Evolutionary conservation across 208 protist species (phyloP).

Genomic region (Leptomonas pyrrhocoris): DNA sequence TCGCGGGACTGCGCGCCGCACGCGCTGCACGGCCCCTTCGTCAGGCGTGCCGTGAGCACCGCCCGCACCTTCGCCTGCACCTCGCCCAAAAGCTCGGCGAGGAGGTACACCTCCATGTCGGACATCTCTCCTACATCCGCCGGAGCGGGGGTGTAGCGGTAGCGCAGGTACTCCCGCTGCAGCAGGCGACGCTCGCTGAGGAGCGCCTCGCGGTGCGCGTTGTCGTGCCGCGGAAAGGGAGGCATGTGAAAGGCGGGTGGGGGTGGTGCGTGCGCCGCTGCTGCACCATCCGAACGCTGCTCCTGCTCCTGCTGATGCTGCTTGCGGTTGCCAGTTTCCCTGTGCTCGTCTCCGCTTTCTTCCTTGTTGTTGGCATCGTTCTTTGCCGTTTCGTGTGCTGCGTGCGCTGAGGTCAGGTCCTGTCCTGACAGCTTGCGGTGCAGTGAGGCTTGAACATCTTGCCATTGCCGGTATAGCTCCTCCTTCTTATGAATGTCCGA

Average conservation of each 20-base stretch:
- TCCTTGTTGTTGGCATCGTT: no score
- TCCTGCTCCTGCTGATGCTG: constrained; percentile 6
- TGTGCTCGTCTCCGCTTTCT: no score
- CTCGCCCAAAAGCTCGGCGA: constrained; percentile 43
- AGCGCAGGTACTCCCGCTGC: constrained; percentile 43
- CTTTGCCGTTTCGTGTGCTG: neutral
- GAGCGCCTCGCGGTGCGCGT: constrained; percentile 41
- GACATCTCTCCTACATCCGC: constrained; percentile 72
- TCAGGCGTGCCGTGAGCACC: constrained; percentile 49
- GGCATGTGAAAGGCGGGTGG: neutral
- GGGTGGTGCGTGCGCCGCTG: neutral
- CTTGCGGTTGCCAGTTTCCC: neutral
- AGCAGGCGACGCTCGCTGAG: constrained; percentile 54
- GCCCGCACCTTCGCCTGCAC: constrained; percentile 37
- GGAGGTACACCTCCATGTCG: constrained; percentile 73
- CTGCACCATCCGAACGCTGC: neutral
- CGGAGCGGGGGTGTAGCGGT: constrained; percentile 66
- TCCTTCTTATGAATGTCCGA: constrained; percentile 1
- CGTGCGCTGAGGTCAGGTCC: neutral
- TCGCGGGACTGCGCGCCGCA: constrained; percentile 20
- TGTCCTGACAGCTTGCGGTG: neutral
- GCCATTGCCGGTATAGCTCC: constrained; percentile 6
- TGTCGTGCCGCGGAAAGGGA: constrained; percentile 1
- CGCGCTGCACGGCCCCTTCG: constrained; percentile 47
- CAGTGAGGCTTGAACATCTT: constrained; percentile 12